These are phyloP conservation scores for Leishmania tarentolae DNA, from an alignment of 208 protist genomes.

Conservation along the genomic window DNA sequence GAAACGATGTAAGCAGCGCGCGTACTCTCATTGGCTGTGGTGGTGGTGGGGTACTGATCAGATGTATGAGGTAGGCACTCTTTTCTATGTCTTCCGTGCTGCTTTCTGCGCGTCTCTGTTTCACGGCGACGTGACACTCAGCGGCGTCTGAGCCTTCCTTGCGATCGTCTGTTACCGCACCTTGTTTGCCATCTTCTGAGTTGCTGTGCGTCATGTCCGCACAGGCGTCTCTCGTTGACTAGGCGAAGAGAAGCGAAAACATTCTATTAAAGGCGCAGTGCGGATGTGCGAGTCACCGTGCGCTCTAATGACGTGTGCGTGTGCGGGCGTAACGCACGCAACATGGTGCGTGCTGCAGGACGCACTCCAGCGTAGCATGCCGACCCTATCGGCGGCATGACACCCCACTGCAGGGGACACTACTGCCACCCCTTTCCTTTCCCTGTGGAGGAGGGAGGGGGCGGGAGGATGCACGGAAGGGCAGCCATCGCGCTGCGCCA, in stretches of 20 bases:
- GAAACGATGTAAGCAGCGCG: no score
- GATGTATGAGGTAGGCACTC: no score
- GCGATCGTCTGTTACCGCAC: not conserved
- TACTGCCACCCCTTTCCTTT: not conserved
- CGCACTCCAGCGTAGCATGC: not conserved
- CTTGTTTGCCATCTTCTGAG: not conserved
- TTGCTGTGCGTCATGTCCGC: not conserved
- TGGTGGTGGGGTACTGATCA: not conserved
- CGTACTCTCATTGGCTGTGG: not conserved
- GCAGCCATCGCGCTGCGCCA: not conserved
- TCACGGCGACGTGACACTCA: not conserved
- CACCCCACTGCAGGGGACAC: not conserved
- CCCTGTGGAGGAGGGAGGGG: not conserved
- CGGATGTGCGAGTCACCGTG: not conserved
- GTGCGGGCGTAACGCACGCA: not conserved
- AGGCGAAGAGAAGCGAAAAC: not conserved
- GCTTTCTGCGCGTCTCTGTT: not conserved
- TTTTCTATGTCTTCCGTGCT: not conserved
- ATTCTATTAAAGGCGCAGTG: not conserved
- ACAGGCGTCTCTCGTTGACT: not conserved
- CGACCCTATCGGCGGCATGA: not conserved
- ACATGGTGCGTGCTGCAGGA: not conserved
- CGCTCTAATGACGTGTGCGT: not conserved
- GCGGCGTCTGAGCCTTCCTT: not conserved
- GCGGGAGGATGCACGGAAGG: not conserved